Percentiles rank a stretch among this genome's conserved stretches.
phyloP scores from a whole-genome alignment of 257 asterid species.

The Lycium barbarum region DNA sequence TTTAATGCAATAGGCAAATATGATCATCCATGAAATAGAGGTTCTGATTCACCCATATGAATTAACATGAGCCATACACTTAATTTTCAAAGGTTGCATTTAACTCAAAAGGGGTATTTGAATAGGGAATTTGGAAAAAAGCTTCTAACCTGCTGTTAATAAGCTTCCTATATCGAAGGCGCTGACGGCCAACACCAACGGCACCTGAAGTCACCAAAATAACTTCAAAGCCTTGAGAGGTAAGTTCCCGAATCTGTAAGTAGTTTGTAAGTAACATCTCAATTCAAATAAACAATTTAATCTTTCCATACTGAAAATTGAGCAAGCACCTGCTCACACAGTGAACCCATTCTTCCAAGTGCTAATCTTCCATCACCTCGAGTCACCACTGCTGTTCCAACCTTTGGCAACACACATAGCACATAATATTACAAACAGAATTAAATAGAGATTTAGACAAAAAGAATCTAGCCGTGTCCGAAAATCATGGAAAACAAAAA shows the following conservation, averaged over 20 bases:
- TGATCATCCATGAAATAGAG: conserved; percentile 16
- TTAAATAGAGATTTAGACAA: background rate
- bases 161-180: conserved; percentile 79
- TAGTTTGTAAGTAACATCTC: conserved; percentile 31
- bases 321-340: conserved; percentile 86
- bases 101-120: background rate
- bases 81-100: background rate
- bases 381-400: conserved; percentile 89
- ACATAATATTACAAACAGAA: conserved; percentile 6
- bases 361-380: conserved; percentile 84
- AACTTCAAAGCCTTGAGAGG: conserved; percentile 84
- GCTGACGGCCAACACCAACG: conserved; percentile 96
- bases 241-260: conserved; percentile 87
- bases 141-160: conserved; percentile 77
- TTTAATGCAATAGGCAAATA: conserved; percentile 3
- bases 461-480: background rate
- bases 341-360: conserved; percentile 94
- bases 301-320: background rate
- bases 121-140: background rate
- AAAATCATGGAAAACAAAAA: background rate
- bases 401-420: conserved; percentile 47
- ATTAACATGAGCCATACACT: background rate
- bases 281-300: background rate
- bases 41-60: background rate
- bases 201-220: conserved; percentile 98